Conservation (phyloP, 2,329 filamentous ascomycete genomes). For the Pseudogymnoascus sp. region DNA sequence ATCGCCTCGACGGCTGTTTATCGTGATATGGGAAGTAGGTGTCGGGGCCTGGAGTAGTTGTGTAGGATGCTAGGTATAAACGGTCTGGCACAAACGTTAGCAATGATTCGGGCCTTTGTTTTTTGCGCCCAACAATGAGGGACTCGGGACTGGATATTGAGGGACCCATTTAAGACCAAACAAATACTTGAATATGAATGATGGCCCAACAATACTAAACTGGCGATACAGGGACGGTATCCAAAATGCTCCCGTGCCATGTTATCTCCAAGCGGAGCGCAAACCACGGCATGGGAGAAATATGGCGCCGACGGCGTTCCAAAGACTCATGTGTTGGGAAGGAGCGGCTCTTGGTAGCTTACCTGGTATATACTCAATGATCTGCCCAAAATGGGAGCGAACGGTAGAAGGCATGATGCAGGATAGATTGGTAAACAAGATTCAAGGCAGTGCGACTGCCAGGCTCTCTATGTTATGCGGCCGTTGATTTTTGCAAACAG, state of each 20-base stretch:
- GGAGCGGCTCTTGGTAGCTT: conserved; percentile 28
- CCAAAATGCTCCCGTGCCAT: conserved; percentile 1
- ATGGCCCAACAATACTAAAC: conserved; percentile 1
- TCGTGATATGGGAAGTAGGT: conserved; percentile 79
- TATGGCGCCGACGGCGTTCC: conserved; percentile 1
- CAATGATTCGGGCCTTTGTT: conserved; percentile 18
- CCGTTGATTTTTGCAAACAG: not conserved
- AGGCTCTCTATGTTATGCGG: not conserved
- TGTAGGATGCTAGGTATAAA: conserved; percentile 89
- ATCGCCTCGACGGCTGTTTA: conserved; percentile 45
- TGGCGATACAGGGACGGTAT: not conserved
- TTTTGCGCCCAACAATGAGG: conserved; percentile 5
- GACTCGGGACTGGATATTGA: not conserved
- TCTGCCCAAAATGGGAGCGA: conserved; percentile 67
- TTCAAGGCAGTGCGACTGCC: not conserved
- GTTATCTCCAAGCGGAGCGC: not conserved
- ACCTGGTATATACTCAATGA: conserved; percentile 97
- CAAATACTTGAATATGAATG: conserved; percentile 6
- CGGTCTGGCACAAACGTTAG: conserved; percentile 60
- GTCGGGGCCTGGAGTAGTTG: conserved; percentile 68
- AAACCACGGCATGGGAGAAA: conserved; percentile 3
- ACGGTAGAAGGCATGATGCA: conserved; percentile 39
- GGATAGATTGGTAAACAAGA: conserved; percentile 16
- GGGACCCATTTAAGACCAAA: conserved; percentile 4
- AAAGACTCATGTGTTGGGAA: not conserved